Evolutionary conservation across 176 grass and related monocot species (phyloP).

Genomic region (Pontederia crassipes): DNA sequence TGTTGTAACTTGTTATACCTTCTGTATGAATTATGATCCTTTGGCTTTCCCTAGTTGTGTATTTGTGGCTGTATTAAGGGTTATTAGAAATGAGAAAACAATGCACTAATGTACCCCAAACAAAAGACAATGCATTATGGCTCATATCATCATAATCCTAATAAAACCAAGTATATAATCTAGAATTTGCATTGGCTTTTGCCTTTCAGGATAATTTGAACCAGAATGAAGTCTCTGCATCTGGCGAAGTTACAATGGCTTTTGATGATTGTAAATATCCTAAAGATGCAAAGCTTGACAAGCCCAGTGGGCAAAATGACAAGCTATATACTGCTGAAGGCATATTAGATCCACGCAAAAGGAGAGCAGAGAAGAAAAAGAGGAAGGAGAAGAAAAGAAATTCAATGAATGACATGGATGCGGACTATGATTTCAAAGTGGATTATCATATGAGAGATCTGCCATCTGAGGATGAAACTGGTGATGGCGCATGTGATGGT

Average conservation of each 20-base stretch:
- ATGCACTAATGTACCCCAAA: too few species aligned
- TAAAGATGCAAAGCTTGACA: constrained; percentile 24
- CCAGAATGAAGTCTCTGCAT: constrained; percentile 8
- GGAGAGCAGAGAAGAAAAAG: constrained; percentile 41
- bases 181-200: too few species aligned
- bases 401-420: constrained; percentile 18
- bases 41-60: too few species aligned
- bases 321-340: constrained; percentile 69
- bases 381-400: constrained; percentile 31
- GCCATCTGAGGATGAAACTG: neutral
- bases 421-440: constrained; percentile 47
- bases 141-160: too few species aligned
- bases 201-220: constrained; percentile 24
- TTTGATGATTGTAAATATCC: constrained; percentile 15
- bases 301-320: constrained; percentile 34
- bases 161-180: too few species aligned
- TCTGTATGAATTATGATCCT: too few species aligned
- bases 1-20: too few species aligned
- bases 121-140: too few species aligned
- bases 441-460: constrained; percentile 34
- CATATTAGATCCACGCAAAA: constrained; percentile 67
- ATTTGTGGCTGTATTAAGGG: too few species aligned
- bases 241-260: constrained; percentile 39
- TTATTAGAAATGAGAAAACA: too few species aligned
- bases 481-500: neutral